Evolutionary conservation across 306 rosid genomes (phyloP).

Genomic region (Cicer arietinum): DNA sequence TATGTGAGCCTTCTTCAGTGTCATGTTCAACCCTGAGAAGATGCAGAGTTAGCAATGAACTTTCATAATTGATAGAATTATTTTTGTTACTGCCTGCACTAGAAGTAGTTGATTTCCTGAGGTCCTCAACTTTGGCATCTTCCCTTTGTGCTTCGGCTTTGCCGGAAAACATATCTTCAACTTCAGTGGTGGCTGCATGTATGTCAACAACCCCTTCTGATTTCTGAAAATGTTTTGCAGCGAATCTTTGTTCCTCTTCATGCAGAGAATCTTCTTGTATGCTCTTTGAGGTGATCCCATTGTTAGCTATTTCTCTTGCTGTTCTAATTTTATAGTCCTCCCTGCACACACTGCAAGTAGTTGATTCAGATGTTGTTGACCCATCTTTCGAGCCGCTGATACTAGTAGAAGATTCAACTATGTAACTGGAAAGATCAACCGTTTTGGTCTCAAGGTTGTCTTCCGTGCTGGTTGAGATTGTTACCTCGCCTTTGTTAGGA

Average conservation of each 20-base stretch:
- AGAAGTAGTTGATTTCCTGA: conserved; percentile 39
- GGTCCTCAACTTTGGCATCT: conserved; percentile 49
- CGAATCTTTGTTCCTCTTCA: conserved; percentile 50
- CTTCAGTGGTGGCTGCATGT: conserved; percentile 44
- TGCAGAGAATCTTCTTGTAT: conserved; percentile 48
- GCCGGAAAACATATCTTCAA: conserved; percentile 35
- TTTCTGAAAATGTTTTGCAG: conserved; percentile 42
- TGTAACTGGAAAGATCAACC: conserved; percentile 66
- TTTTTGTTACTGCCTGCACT: conserved; percentile 44
- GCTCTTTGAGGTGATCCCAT: conserved; percentile 51
- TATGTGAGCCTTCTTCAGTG: conserved; percentile 41
- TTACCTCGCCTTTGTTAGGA: conserved; percentile 47
- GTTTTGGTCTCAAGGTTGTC: conserved; percentile 74
- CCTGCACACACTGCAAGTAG: conserved; percentile 61
- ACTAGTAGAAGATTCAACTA: conserved; percentile 56
- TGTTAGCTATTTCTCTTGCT: conserved; percentile 48
- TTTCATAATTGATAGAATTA: conserved; percentile 51
- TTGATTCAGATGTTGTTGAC: conserved; percentile 65
- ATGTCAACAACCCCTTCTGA: conserved; percentile 46
- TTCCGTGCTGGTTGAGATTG: conserved; percentile 54
- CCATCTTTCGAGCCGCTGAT: conserved; percentile 68
- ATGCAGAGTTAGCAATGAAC: conserved; percentile 45
- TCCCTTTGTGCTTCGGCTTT: conserved; percentile 43
- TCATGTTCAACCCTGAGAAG: conserved; percentile 39
- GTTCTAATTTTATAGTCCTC: conserved; percentile 52